Conservation (phyloP, 768 basidiomycete species). For the Lactarius pseudohatsudake region DNA sequence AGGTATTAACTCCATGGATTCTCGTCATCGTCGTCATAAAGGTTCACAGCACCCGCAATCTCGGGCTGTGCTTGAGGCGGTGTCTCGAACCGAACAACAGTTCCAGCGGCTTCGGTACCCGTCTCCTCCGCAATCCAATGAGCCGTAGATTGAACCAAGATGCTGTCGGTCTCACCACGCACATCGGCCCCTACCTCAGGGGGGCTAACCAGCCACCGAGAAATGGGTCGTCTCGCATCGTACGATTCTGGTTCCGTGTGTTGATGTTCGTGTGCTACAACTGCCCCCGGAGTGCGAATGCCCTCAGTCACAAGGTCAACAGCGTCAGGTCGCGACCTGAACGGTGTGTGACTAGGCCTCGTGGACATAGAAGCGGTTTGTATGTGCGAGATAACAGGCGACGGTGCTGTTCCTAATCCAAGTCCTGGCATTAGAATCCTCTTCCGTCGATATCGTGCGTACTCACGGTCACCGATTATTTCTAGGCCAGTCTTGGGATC, state of each 20-base stretch:
- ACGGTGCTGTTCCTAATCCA: slow-evolving; percentile 27
- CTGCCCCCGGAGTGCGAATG: slow-evolving; percentile 50
- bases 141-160: not conserved
- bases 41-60: slow-evolving; percentile 31
- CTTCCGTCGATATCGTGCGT: slow-evolving; percentile 51
- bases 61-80: slow-evolving; percentile 47
- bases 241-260: slow-evolving; percentile 59
- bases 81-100: slow-evolving; percentile 37
- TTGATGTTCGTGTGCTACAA: slow-evolving; percentile 51
- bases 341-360: slow-evolving; percentile 1
- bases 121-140: not conserved
- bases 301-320: slow-evolving; percentile 88
- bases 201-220: slow-evolving; percentile 47
- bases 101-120: slow-evolving; percentile 27
- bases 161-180: slow-evolving; percentile 21
- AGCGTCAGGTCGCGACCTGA: slow-evolving; percentile 55
- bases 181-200: slow-evolving; percentile 40
- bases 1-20: slow-evolving; percentile 56
- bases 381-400: slow-evolving; percentile 17
- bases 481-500: slow-evolving; percentile 49
- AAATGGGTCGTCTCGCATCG: slow-evolving; percentile 48
- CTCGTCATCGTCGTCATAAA: slow-evolving; percentile 44
- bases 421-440: slow-evolving; percentile 29
- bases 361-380: slow-evolving; percentile 2
- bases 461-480: slow-evolving; percentile 36